phyloP scores from a whole-genome alignment of 768 basidiomycete species.

The Termitomyces sp. region DNA sequence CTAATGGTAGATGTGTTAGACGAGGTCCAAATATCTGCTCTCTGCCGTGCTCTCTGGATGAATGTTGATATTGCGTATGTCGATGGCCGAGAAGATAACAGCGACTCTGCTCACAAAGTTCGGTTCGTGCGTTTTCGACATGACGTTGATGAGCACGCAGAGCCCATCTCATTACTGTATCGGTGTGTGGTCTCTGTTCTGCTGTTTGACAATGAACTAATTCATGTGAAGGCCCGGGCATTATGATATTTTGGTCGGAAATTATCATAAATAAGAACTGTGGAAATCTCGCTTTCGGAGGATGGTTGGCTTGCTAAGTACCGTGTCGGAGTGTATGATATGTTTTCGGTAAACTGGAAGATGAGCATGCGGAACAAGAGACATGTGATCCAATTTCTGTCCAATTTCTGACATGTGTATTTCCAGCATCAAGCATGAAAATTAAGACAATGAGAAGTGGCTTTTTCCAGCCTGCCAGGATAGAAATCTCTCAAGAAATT shows the following conservation, averaged over 20 bases:
- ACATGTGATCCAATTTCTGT: no score
- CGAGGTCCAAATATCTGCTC: slow-evolving; percentile 76
- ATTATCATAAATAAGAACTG: not conserved
- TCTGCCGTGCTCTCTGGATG: slow-evolving; percentile 60
- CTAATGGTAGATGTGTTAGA: slow-evolving; percentile 34
- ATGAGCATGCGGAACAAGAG: no score
- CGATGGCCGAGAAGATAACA: slow-evolving; percentile 44
- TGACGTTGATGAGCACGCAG: slow-evolving; percentile 29
- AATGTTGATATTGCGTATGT: slow-evolving; percentile 77
- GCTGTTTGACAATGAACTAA: not conserved
- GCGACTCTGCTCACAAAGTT: slow-evolving; percentile 28
- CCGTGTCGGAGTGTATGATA: not conserved
- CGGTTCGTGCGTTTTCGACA: slow-evolving; percentile 65
- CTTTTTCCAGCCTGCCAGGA: no score
- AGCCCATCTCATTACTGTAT: slow-evolving; percentile 69
- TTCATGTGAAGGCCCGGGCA: slow-evolving; percentile 65
- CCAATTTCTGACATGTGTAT: no score
- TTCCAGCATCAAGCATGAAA: no score
- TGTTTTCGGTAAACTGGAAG: not conserved
- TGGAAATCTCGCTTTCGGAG: not conserved
- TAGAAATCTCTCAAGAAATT: no score
- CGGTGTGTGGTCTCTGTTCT: slow-evolving; percentile 36
- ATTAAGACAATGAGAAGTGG: no score
- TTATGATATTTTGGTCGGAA: slow-evolving; percentile 62
- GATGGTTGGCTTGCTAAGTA: not conserved